A percentile compares a stretch with the other conserved stretches of the same genome.
phyloP scores from a whole-genome alignment of 179 eudicot species.

The Pouteria campechiana region DNA sequence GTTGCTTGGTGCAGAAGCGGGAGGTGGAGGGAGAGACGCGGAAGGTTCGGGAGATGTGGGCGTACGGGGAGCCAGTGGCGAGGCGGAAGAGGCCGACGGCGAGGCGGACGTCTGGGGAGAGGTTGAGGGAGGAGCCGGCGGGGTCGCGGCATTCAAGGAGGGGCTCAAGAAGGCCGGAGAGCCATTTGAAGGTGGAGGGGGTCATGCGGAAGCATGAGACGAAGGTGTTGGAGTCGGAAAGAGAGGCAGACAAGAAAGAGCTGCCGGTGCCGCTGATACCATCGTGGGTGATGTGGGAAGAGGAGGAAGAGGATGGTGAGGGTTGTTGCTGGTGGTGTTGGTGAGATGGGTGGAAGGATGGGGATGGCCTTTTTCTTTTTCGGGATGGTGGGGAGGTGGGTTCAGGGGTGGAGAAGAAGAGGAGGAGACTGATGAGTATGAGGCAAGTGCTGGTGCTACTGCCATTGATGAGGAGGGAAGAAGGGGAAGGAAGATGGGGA shows the following conservation, averaged over 20 bases:
- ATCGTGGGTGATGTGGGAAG: constrained; percentile 28
- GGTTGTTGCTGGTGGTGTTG: not conserved
- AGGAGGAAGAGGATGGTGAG: constrained; percentile 13
- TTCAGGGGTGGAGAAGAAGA: constrained; percentile 17
- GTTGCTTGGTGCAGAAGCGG: constrained; percentile 52
- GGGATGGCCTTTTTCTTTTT: constrained; percentile 23
- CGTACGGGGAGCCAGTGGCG: constrained; percentile 51
- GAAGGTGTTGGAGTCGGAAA: constrained; percentile 38
- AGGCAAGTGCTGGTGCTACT: constrained; percentile 8
- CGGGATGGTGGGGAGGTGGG: constrained; percentile 13
- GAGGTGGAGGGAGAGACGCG: constrained; percentile 34
- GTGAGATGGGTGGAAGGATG: not conserved
- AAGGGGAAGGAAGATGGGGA: constrained; percentile 1
- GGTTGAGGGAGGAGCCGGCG: constrained; percentile 23
- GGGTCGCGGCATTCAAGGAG: constrained; percentile 92
- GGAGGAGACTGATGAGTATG: constrained; percentile 25
- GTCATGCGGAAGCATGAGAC: constrained; percentile 40
- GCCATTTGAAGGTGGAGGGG: constrained; percentile 69
- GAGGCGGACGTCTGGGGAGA: constrained; percentile 53
- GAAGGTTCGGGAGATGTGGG: constrained; percentile 39
- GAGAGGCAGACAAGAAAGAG: no score
- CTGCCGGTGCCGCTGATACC: no score
- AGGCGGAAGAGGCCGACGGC: constrained; percentile 62
- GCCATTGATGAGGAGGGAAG: not conserved
- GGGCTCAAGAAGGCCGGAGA: constrained; percentile 66